Evolutionary conservation across 208 protist species (phyloP), one percentile per base, ranked within the genome.

Genomic region (Leishmania lainsoni): DNA sequence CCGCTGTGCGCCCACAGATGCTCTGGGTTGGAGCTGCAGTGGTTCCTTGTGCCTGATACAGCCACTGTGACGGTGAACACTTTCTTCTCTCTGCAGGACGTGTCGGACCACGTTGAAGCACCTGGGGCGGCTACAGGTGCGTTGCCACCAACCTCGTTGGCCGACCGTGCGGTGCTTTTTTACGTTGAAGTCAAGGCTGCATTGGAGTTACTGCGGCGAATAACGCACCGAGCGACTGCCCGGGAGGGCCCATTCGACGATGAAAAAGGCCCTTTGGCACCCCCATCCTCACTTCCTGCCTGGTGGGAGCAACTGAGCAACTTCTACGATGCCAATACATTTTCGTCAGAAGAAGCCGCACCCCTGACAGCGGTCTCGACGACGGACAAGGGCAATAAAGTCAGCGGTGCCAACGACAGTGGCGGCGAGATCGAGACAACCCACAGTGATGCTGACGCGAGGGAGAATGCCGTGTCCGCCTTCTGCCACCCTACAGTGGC

Each of bases 131-230:
- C 5, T 4, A 8, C 51, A 35, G 29, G 20, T 26, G 26, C 17
- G 29, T 10, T 4, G 17, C 45, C 51, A 20, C 16, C 42, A 0
- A 42, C 51, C 4, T 26, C 68, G 35, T 48, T 10, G 26, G 52
- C 29, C 14, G 32, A 35, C 20, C 45, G n/a, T 17, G 68, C 12
- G 45, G 12, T 70, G 45, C 58, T 78, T 20, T 39, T 59, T 17
- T 83, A 76, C 26, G 26, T 83, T 14, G 80, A 83, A 42, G 58
- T 83, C 12, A 83, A 83, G 39, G 80, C 80, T 12, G 80, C 54
- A 32, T 20, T 71, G 51, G 80, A 83, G 59, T 51, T 83, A 29
- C 68, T 83, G 66, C 80, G 63, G 32, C 49, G 80, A 16, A 72
- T 54, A 2, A 51, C 58, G 12, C 35, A 8, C 12, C 45, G 58